Conservation (phyloP, 768 basidiomycete species). For the Omphalotus guepiniiformis region DNA sequence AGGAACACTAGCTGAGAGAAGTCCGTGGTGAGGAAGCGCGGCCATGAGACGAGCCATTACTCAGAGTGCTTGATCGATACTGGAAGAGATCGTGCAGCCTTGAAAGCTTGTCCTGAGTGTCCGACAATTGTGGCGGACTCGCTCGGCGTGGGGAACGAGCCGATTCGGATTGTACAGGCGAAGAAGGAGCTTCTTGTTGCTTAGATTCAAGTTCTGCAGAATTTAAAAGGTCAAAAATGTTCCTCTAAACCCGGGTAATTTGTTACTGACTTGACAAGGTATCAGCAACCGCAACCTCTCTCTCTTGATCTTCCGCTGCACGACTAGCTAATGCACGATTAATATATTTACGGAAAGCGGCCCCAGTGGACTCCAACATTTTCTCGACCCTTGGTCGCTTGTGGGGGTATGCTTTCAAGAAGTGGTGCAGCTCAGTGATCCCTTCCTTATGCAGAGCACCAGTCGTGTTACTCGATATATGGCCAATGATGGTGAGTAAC, state of each 20-base stretch:
- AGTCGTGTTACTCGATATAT: slow-evolving; percentile 86
- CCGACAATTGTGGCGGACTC: slow-evolving; percentile 28
- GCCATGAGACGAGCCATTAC: slow-evolving; percentile 40
- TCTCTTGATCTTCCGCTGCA: slow-evolving; percentile 82
- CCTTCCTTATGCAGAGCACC: slow-evolving; percentile 90
- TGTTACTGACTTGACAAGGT: slow-evolving; percentile 68
- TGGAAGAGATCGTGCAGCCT: slow-evolving; percentile 79
- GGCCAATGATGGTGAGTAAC: slow-evolving; percentile 75
- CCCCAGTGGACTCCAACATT: slow-evolving; percentile 82
- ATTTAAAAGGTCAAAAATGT: slow-evolving; percentile 9
- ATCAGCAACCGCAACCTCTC: slow-evolving; percentile 76
- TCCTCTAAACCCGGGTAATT: slow-evolving; percentile 1
- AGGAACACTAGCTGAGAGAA: slow-evolving; percentile 24
- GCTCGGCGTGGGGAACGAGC: slow-evolving; percentile 32
- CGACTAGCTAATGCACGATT: slow-evolving; percentile 82
- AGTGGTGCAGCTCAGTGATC: slow-evolving; percentile 91
- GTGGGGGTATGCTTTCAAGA: slow-evolving; percentile 86
- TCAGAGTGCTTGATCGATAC: slow-evolving; percentile 66
- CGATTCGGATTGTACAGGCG: slow-evolving; percentile 17
- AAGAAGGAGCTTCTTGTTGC: slow-evolving; percentile 33
- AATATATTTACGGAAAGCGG: slow-evolving; percentile 90
- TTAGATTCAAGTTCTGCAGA: slow-evolving; percentile 61
- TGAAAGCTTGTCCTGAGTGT: slow-evolving; percentile 62
- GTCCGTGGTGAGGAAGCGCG: slow-evolving; percentile 24
- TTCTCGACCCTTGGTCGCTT: slow-evolving; percentile 81